Conservation (phyloP, 2,329 filamentous ascomycete genomes). For the Colletotrichum noveboracense region DNA sequence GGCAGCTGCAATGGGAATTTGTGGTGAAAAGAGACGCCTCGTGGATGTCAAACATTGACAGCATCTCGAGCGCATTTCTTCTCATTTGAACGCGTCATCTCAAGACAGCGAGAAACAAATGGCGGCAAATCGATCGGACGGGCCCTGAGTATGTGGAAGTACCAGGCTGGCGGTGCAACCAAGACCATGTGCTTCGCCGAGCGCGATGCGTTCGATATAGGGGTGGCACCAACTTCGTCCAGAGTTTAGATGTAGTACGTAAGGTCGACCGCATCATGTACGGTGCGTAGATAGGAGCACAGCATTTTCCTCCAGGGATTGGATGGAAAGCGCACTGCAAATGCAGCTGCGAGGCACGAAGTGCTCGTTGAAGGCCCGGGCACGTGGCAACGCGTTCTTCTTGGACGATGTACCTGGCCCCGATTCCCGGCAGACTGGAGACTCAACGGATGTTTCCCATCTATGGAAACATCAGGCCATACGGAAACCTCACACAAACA, state of each 20-base stretch:
- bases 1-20: background rate
- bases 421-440: conserved; percentile 7
- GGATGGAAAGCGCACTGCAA: background rate
- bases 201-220: background rate
- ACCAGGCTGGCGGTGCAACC: conserved; percentile 1
- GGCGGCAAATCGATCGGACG: background rate
- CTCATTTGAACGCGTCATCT: background rate
- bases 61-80: background rate
- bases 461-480: conserved; percentile 11
- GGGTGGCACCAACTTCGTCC: background rate
- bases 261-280: background rate
- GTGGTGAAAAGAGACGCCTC: background rate
- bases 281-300: background rate
- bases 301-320: background rate
- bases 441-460: background rate
- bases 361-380: background rate
- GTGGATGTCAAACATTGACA: background rate
- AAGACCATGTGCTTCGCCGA: conserved; percentile 7
- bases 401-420: background rate
- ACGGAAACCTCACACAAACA: background rate
- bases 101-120: background rate
- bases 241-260: background rate
- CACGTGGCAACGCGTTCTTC: conserved; percentile 3
- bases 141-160: background rate
- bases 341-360: background rate